Evolutionary conservation across 2,329 filamentous ascomycete genomes (phyloP).

Genomic region (Paracamarosporium sp.): DNA sequence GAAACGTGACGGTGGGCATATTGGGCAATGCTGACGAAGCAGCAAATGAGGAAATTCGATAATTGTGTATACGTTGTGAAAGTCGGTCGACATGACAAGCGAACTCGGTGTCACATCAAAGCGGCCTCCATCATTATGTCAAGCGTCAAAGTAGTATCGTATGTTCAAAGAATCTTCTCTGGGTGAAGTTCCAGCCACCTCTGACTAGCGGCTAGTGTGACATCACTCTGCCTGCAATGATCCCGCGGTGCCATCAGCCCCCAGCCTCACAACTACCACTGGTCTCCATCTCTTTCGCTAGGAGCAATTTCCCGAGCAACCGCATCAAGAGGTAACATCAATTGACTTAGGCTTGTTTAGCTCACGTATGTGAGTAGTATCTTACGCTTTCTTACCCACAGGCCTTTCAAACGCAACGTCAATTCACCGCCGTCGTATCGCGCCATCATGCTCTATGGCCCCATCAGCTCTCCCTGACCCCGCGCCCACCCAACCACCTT

Average conservation of each 20-base stretch:
- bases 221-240: neutral
- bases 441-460: constrained; percentile 14
- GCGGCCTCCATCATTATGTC: no score
- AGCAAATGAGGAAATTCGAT: constrained; percentile 8
- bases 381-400: neutral
- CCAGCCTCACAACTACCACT: constrained; percentile 1
- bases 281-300: neutral
- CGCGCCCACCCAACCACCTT: constrained; percentile 3
- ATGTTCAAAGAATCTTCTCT: neutral
- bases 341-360: neutral
- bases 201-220: neutral
- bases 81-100: neutral
- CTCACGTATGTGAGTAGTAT: neutral
- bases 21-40: constrained; percentile 19
- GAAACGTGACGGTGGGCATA: neutral
- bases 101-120: neutral
- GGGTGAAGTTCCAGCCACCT: neutral
- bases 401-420: neutral
- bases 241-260: neutral
- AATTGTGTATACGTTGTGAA: neutral
- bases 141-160: neutral
- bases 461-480: constrained; percentile 10
- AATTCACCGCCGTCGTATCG: constrained; percentile 23
- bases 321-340: no score
- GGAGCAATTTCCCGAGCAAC: neutral